These are phyloP conservation scores for Lentinus tigrinus DNA, from an alignment of 768 basidiomycete genomes.

Conservation along the genomic window DNA sequence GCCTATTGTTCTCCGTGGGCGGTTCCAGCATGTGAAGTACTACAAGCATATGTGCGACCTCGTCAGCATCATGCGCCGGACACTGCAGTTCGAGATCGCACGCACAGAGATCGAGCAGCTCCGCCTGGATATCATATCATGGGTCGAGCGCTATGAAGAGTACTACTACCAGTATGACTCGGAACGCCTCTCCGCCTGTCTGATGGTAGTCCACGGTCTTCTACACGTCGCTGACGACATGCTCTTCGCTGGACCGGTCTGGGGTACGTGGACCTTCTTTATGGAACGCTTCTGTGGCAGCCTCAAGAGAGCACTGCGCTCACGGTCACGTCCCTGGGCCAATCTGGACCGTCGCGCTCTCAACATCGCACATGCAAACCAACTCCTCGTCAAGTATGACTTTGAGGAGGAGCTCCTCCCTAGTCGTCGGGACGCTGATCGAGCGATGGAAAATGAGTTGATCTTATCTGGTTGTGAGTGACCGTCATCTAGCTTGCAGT, in stretches of 20 bases:
- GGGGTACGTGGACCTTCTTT: constrained; percentile 29
- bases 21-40: constrained; percentile 22
- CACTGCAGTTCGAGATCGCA: constrained; percentile 23
- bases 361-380: constrained; percentile 2
- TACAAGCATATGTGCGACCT: constrained; percentile 28
- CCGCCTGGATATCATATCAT: constrained; percentile 12
- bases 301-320: constrained; percentile 19
- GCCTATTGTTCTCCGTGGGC: constrained; percentile 20
- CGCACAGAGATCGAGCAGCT: constrained; percentile 15
- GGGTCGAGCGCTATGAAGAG: constrained; percentile 24
- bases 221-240: constrained; percentile 31
- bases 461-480: background rate
- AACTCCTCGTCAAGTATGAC: constrained; percentile 10
- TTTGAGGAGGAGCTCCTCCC: background rate
- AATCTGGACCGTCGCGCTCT: constrained; percentile 14
- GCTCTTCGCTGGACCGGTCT: constrained; percentile 17
- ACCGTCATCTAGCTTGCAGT: too few relatives aligned
- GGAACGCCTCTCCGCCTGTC: constrained; percentile 26
- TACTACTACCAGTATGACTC: constrained; percentile 30
- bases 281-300: constrained; percentile 29
- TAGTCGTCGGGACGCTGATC: background rate
- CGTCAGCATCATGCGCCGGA: constrained; percentile 22
- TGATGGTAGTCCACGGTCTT: constrained; percentile 31
- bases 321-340: constrained; percentile 14
- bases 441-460: background rate